Percentiles rank a stretch among this genome's conserved stretches.
These are phyloP conservation scores for Ophiocordyceps polyrhachis-furcata DNA, from an alignment of 2,329 filamentous ascomycete species.

Conservation along the genomic window DNA sequence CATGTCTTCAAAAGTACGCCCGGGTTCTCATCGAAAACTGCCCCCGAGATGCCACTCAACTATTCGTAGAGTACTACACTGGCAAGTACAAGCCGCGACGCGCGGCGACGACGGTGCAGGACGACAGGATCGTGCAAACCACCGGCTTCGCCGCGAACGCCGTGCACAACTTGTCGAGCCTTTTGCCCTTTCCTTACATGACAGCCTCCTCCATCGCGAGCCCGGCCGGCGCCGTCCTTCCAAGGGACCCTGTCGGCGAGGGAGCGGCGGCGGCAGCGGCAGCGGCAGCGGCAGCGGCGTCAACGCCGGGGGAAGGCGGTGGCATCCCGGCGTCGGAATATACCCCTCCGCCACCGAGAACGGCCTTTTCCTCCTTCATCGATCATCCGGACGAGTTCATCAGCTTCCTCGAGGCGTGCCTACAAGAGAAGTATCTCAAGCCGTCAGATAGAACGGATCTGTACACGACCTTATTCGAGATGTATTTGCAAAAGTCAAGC, in stretches of 20 bases:
- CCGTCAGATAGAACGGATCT: constrained; percentile 66
- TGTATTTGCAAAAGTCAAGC: constrained; percentile 84
- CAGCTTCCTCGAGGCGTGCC: constrained; percentile 73
- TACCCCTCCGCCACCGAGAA: constrained; percentile 61
- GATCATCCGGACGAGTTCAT: constrained; percentile 89
- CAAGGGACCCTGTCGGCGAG: constrained; percentile 32
- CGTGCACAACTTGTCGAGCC: constrained; percentile 67
- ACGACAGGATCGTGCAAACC: constrained; percentile 16
- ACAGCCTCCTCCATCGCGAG: constrained; percentile 40
- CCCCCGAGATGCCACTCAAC: constrained; percentile 57
- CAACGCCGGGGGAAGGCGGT: constrained; percentile 29
- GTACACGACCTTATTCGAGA: constrained; percentile 91
- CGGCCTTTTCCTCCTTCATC: constrained; percentile 90
- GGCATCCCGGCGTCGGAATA: constrained; percentile 38
- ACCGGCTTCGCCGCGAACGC: constrained; percentile 43
- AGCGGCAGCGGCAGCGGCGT: constrained; percentile 18
- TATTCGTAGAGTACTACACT: constrained; percentile 93
- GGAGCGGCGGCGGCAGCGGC: constrained; percentile 24
- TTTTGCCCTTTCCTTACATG: constrained; percentile 76
- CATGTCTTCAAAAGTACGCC: constrained; percentile 87
- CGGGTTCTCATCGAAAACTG: constrained; percentile 79
- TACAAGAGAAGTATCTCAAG: constrained; percentile 51
- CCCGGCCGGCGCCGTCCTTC: constrained; percentile 29
- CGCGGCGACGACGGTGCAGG: constrained; percentile 24
- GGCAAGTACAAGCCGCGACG: constrained; percentile 61